Evolutionary conservation across 495 filamentous ascomycete genomes (phyloP), one percentile per base, ranked within the genome.

Genomic region (Talaromyces nanjingensis): DNA sequence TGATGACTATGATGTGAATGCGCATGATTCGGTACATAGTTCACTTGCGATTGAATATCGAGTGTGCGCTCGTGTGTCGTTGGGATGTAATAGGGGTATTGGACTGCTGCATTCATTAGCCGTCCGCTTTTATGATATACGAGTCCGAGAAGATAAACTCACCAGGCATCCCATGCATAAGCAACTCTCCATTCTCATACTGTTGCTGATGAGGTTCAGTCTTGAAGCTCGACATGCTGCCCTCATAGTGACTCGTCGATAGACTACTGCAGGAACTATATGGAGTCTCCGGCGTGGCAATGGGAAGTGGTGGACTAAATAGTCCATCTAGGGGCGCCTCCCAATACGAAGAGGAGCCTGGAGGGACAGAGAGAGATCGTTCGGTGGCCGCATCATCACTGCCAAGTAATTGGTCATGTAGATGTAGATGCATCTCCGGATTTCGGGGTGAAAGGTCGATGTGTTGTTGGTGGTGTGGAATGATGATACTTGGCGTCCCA

Each of bases 191-290:
- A 33, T 24, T 42, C 12, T 33, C 47, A 37, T n/a, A 33, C n/a
- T 49, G 42, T 33, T 49, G 60, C 18, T 49, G 60, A n/a, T 31
- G 12, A 29, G 27, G 39, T 22, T 47, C 57, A 27, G 6, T 49
- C 33, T 25, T 49, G 27, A 47, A 45, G 12, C n/a, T 4, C 53
- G 53, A 31, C 53, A 56, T 2, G 16, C 27, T 56, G 0, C 20
- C 14, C 22, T 56, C 53, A 8, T 56, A 56, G 4, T 18, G n/a
- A 14, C 60, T 34, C 6, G 27, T 52, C 18, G 42, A 62, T 16
- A 42, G n/a, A 42, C 45, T 62, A 37, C 60, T 62, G 25, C 60
- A 62, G 2, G 60, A 33, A 8, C 60, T 62, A 33, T 62, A 62
- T 29, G 60, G 60, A 16, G 60, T 62, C n/a, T 45, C 42, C 2